phyloP scores from a whole-genome alignment of 2,329 filamentous ascomycete species.

The Huntiella abstrusa region DNA sequence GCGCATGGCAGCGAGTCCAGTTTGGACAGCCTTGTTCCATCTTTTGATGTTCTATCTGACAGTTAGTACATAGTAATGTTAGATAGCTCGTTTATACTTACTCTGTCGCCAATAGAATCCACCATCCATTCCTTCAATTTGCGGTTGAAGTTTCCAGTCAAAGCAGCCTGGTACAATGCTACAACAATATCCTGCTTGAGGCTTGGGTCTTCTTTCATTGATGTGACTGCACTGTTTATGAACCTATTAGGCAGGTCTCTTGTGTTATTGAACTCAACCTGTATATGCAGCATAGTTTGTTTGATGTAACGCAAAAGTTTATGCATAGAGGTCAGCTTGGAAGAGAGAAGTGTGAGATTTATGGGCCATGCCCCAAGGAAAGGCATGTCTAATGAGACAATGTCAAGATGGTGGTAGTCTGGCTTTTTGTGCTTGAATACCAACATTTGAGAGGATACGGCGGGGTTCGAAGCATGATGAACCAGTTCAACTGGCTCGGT shows the following conservation, averaged over 20 bases:
- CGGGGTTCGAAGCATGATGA: conserved; percentile 52
- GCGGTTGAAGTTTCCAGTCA: conserved; percentile 62
- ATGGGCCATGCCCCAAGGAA: conserved; percentile 64
- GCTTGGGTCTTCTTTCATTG: conserved; percentile 56
- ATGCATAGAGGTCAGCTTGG: conserved; percentile 72
- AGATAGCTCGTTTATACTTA: conserved; percentile 22
- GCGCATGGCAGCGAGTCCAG: conserved; percentile 60
- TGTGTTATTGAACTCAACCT: conserved; percentile 65
- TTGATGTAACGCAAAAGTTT: conserved; percentile 72
- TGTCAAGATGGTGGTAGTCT: conserved; percentile 24
- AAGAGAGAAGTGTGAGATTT: conserved; percentile 66
- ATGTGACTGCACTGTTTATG: conserved; percentile 29
- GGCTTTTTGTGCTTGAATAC: conserved; percentile 28
- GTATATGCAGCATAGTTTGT: conserved; percentile 62
- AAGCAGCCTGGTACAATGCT: conserved; percentile 65
- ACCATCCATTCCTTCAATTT: conserved; percentile 74
- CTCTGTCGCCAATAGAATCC: conserved; percentile 62
- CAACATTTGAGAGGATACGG: conserved; percentile 58
- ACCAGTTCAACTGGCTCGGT: conserved; percentile 20
- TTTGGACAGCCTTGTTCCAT: conserved; percentile 76
- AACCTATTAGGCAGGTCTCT: conserved; percentile 65
- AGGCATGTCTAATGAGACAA: conserved; percentile 66
- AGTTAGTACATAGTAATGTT: conserved; percentile 12
- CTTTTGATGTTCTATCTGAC: conserved; percentile 59
- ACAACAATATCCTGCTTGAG: conserved; percentile 45